Base-by-base conservation (phyloP, 192 early-diverging fungal genomes). In the Coemansia sp. region DNA sequence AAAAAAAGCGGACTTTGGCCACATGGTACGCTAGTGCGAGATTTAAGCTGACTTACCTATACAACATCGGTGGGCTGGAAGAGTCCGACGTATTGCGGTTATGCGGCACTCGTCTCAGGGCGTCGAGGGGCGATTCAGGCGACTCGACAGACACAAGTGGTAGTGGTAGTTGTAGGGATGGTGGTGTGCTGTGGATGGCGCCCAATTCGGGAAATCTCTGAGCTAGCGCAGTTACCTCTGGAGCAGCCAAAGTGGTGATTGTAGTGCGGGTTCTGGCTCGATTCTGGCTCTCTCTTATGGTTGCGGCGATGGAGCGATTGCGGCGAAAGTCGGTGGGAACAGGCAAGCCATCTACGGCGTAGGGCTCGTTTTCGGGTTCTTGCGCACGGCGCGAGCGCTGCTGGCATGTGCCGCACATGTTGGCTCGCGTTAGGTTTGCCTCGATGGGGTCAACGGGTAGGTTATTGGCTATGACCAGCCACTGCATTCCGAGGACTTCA, bases 331-430 rank as follows among this genome's bases (percentile, higher is more conserved):
- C 80, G 34, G 67, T 64, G 11, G 69, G 65, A 6, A 38, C n/a
- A 27, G 55, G 12, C 29, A 5, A 13, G 18, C 49, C 53, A 20
- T 37, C 43, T 7, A 47, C 40, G 24, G 6, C 41, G n/a, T 50
- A 18, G 4, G 68, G 74, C 9, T 73, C 61, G 2, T 58, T 71
- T 0, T 38, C 37, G 15, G 64, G 71, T 3, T 82, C 70, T 0
- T 73, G 63, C 9, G 74, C 79, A 35, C 74, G 74, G 13, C 74
- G 74, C 38, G 74, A 34, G 15, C 80, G 80, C 43, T 82, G 80
- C 44, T 82, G 80, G 50, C 80, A 82, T 0, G 80, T 76, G 15
- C 80, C 80, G 18, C 80, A 82, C 13, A 82, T 35, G n/a, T 82
- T 82, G n/a, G 80, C 80, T 4, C 68, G 52, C n/a, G 29, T 24